Conservation (phyloP, 306 rosid genomes). For the Casuarina equisetifolia region DNA sequence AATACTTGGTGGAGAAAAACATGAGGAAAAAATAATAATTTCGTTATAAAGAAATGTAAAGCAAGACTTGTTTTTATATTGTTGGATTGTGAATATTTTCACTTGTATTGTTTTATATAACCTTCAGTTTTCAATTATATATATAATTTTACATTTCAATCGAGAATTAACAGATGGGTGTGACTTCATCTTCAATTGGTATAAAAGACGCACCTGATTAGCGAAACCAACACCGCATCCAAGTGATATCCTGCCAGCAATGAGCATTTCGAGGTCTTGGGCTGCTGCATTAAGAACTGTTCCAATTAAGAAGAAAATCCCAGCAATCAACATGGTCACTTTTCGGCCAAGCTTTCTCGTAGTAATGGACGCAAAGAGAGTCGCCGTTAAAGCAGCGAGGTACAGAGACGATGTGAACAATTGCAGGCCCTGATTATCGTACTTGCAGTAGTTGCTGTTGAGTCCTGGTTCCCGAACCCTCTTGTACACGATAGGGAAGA, state of each 20-base stretch:
- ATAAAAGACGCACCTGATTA: constrained; percentile 44
- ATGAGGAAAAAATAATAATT: no score
- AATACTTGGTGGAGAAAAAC: no score
- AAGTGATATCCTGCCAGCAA: constrained; percentile 55
- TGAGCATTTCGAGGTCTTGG: constrained; percentile 44
- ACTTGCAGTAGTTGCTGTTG: constrained; percentile 69
- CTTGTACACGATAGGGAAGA: constrained; percentile 60
- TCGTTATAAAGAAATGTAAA: no score
- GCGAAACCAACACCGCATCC: constrained; percentile 89
- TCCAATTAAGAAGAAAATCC: constrained; percentile 57
- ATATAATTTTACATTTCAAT: no score
- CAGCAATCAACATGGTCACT: constrained; percentile 68
- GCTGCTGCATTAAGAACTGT: constrained; percentile 51
- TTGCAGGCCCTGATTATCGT: constrained; percentile 66
- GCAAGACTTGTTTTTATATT: no score
- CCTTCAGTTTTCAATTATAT: no score
- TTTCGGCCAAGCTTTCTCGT: constrained; percentile 58
- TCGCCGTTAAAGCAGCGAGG: constrained; percentile 64
- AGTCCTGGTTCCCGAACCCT: constrained; percentile 4
- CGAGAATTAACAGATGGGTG: no score
- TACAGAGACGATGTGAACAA: constrained; percentile 83
- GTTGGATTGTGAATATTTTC: no score
- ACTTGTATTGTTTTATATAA: no score
- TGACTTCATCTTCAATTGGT: neutral
- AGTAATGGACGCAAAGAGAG: constrained; percentile 56